Evolutionary conservation across 1,284 basidiomycete genomes (phyloP).

Genomic region (Neotropicomus parvogracilis): DNA sequence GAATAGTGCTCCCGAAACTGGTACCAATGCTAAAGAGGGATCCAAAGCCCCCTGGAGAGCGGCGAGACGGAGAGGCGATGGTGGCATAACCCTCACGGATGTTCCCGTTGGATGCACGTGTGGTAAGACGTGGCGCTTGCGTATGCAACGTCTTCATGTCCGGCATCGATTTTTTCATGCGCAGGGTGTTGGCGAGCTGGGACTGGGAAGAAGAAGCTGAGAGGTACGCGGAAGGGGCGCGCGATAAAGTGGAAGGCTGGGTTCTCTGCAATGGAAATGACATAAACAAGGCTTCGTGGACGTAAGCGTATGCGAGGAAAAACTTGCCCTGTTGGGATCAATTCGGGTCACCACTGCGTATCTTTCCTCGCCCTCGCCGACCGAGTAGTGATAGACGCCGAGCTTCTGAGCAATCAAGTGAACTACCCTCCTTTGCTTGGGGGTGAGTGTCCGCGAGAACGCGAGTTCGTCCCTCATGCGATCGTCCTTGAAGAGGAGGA

Average conservation of each 20-base stretch:
- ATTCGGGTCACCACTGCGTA: slow-evolving; percentile 91
- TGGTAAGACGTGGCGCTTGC: slow-evolving; percentile 73
- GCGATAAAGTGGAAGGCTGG: slow-evolving; percentile 62
- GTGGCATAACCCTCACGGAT: slow-evolving; percentile 89
- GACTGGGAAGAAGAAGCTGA: slow-evolving; percentile 50
- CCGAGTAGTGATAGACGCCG: slow-evolving; percentile 90
- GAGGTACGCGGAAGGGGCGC: slow-evolving; percentile 70
- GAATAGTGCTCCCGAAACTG: slow-evolving; percentile 41
- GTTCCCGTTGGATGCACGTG: slow-evolving; percentile 86
- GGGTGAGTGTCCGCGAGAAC: slow-evolving; percentile 82
- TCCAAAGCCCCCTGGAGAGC: slow-evolving; percentile 66
- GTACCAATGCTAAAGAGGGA: slow-evolving; percentile 64
- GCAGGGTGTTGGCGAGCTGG: slow-evolving; percentile 52
- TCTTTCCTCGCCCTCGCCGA: slow-evolving; percentile 89
- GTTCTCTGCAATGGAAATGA: slow-evolving; percentile 31
- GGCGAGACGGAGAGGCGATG: slow-evolving; percentile 75
- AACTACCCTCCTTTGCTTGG: slow-evolving; percentile 88
- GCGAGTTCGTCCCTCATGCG: slow-evolving; percentile 96
- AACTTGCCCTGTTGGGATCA: slow-evolving; percentile 69
- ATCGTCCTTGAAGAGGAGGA: slow-evolving; percentile 97
- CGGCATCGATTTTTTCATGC: slow-evolving; percentile 96
- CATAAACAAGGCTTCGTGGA: slow-evolving; percentile 19
- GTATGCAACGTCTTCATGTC: slow-evolving; percentile 84
- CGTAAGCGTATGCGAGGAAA: slow-evolving; percentile 17
- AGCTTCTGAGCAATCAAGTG: slow-evolving; percentile 96